A percentile compares a stretch with the other conserved stretches of the same genome.
Evolutionary conservation across 495 filamentous ascomycete genomes (phyloP).

Genomic region (Elaphomyces granulatus): DNA sequence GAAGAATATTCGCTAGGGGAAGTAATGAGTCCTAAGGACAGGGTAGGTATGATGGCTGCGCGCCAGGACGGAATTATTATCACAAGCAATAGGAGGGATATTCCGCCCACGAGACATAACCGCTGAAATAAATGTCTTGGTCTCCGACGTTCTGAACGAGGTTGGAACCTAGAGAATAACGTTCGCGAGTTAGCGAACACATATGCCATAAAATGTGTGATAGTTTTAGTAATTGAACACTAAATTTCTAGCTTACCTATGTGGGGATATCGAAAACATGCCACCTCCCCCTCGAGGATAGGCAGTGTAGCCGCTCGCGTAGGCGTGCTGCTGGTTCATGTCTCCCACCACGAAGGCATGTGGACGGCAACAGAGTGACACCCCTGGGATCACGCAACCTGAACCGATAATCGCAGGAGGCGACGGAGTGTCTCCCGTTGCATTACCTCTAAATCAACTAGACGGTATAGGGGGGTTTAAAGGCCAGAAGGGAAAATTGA

Average conservation of each 20-base stretch:
- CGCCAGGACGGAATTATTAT: slow-evolving; percentile 54
- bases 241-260: slow-evolving; percentile 43
- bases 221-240: slow-evolving; percentile 4
- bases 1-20: slow-evolving; percentile 50
- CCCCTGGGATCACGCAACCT: too few relatives aligned
- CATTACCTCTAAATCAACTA: too few relatives aligned
- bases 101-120: slow-evolving; percentile 35
- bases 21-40: slow-evolving; percentile 58
- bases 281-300: slow-evolving; percentile 41
- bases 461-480: too few relatives aligned
- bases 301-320: slow-evolving; percentile 61
- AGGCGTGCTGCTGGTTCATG: slow-evolving; percentile 52
- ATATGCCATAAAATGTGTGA: slow-evolving; percentile 2
- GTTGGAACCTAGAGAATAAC: slow-evolving; percentile 55
- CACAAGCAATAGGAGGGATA: slow-evolving; percentile 50
- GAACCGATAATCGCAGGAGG: too few relatives aligned
- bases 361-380: not conserved
- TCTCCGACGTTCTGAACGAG: slow-evolving; percentile 64
- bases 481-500: too few relatives aligned
- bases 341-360: slow-evolving; percentile 16
- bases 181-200: slow-evolving; percentile 3
- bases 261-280: slow-evolving; percentile 78
- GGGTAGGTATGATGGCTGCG: slow-evolving; percentile 43
- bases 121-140: slow-evolving; percentile 60
- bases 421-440: too few relatives aligned